Conservation (phyloP, 805 yeast species). For the Hanseniaspora nectarophila region DNA sequence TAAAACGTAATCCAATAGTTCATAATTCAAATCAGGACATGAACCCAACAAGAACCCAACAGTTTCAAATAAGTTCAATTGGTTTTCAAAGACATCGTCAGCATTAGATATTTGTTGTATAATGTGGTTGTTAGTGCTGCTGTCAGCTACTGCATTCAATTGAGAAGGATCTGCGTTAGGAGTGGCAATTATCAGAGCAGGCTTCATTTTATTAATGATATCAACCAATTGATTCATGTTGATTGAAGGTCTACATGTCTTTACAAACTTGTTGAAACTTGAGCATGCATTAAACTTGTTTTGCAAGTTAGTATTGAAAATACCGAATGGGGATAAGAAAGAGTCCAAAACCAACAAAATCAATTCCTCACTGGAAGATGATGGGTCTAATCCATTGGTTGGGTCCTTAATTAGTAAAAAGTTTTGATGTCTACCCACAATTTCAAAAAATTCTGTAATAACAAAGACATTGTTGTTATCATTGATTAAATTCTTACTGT, state of each 20-base stretch:
- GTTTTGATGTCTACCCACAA: conserved; percentile 65
- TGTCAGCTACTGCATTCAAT: conserved; percentile 26
- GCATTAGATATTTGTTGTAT: conserved; percentile 31
- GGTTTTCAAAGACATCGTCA: conserved; percentile 62
- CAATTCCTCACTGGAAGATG: conserved; percentile 31
- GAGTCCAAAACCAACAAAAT: conserved; percentile 57
- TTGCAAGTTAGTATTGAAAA: conserved; percentile 59
- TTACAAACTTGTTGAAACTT: conserved; percentile 69
- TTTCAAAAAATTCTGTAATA: conserved; percentile 71
- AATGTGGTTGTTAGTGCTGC: conserved; percentile 23
- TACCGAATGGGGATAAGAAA: conserved; percentile 70
- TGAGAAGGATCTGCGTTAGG: conserved; percentile 42
- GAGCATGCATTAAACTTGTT: conserved; percentile 87
- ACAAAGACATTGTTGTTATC: conserved; percentile 63
- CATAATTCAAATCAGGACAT: conserved; percentile 32
- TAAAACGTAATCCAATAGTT: conserved; percentile 51
- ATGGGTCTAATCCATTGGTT: conserved; percentile 14
- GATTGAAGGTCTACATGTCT: conserved; percentile 56
- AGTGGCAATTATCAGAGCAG: conserved; percentile 39
- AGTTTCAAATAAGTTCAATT: conserved; percentile 73
- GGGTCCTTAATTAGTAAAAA: conserved; percentile 38
- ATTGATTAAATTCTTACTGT: conserved; percentile 29
- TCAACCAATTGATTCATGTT: conserved; percentile 41
- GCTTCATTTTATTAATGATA: conserved; percentile 44
- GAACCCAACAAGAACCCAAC: conserved; percentile 60